phyloP scores from a whole-genome alignment of 805 yeast genomes.

The Huiozyma sinensis region DNA sequence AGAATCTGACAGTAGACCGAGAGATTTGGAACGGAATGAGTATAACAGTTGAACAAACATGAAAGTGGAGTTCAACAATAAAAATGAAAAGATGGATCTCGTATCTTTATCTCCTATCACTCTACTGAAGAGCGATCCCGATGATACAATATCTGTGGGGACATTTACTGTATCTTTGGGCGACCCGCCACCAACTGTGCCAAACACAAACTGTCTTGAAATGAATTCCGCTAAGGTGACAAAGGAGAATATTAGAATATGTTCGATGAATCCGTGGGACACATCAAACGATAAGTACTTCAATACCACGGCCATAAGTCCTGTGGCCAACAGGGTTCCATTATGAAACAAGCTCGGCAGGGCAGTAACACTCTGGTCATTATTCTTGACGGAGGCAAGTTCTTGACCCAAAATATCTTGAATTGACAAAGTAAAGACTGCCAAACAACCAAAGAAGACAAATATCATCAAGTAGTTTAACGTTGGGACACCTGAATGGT shows the following conservation, averaged over 20 bases:
- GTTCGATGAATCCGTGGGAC: conserved; percentile 1
- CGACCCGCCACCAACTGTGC: no score
- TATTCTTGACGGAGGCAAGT: background rate
- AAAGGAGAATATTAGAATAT: conserved; percentile 10
- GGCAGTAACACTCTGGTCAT: conserved; percentile 1
- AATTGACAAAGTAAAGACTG: conserved; percentile 18
- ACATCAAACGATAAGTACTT: conserved; percentile 26
- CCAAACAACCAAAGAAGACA: conserved; percentile 23
- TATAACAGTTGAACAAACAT: conserved; percentile 91
- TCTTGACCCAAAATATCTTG: conserved; percentile 14
- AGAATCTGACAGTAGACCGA: conserved; percentile 86
- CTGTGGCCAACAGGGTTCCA: conserved; percentile 16
- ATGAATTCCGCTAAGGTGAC: conserved; percentile 11
- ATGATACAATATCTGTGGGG: conserved; percentile 4
- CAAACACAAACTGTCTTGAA: background rate
- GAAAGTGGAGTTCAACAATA: conserved; percentile 76
- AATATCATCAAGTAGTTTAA: conserved; percentile 23
- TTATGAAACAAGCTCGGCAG: conserved; percentile 5
- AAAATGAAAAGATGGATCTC: conserved; percentile 76
- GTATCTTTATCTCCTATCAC: conserved; percentile 54
- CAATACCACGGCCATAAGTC: conserved; percentile 26
- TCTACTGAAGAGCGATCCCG: conserved; percentile 17
- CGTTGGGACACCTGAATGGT: background rate
- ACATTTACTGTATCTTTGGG: background rate
- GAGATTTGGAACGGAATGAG: conserved; percentile 83